Base-by-base conservation (phyloP, 345 rosid species). In the Rhizophora mangle region DNA sequence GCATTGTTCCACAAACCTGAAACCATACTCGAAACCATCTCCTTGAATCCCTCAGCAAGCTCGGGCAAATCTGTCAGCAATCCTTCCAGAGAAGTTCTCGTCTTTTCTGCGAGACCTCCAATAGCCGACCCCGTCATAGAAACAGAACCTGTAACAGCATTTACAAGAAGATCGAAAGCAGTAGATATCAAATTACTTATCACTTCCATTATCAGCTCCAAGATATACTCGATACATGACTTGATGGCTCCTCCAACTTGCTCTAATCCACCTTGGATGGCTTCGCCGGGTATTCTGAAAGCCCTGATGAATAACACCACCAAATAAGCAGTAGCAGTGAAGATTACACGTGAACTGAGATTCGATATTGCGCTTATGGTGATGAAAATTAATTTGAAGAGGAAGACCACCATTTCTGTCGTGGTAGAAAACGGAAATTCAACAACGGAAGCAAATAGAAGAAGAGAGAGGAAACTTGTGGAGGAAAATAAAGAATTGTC, bases 1-100 rank as follows among this genome's bases (percentile, higher is more conserved):
- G 20, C 82, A 32, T 76, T 78, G 19, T 71, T 75, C 82, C 77
- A 83, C 43, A 84, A 60, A 74, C 78, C 76, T 21, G 61, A 32
- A 9, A 76, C 65, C 39, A 80, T 34, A 7, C 62, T 67, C 1
- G 76, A 64, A 47, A 78, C 37, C 83, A 74, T 70, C 31, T 85
- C 85, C 19, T 62, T 30, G n/a, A 85, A 60, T 27, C 64, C 77
- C 21, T 60, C 69, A 8, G 68, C 66, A n/a, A 82, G 64, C 70
- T 87, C 83, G 4, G 80, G 78, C 37, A 64, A 16, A 30, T 58
- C 74, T n/a, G 74, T 55, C 26, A 77, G 3, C 68, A 83, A 51
- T 47, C 64, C 84, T 5, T 77, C 78, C 8, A 85, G 31, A 5
- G 83, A 80, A 21, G 60, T 63, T 71, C 72, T 74, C 1, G 76